A percentile compares a stretch with the other conserved stretches of the same genome.
Evolutionary conservation across 2,329 filamentous ascomycete genomes (phyloP).

Genomic region (Trichoderma afroharzianum): DNA sequence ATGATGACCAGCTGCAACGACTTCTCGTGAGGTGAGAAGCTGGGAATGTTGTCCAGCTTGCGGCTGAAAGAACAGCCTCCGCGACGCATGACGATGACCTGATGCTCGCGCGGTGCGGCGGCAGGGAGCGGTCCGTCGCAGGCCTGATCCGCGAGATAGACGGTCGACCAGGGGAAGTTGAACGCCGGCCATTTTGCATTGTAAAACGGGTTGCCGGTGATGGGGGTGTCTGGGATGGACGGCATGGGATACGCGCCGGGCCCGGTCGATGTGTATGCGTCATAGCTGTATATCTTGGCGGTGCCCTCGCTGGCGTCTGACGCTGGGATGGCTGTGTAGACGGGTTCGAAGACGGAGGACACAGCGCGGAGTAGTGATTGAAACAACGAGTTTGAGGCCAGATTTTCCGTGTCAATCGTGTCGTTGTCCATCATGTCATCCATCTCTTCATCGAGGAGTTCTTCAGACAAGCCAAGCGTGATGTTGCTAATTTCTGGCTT

Average conservation of each 20-base stretch:
- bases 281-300: slow-evolving; percentile 45
- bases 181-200: slow-evolving; percentile 34
- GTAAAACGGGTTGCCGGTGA: slow-evolving; percentile 41
- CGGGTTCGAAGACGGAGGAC: slow-evolving; percentile 41
- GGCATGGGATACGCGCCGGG: slow-evolving; percentile 67
- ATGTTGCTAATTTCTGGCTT: slow-evolving; percentile 19
- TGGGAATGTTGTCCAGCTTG: slow-evolving; percentile 83
- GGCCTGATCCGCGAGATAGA: slow-evolving; percentile 68
- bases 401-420: slow-evolving; percentile 10
- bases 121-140: slow-evolving; percentile 59
- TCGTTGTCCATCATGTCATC: background rate
- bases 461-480: slow-evolving; percentile 6
- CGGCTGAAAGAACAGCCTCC: slow-evolving; percentile 80
- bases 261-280: slow-evolving; percentile 52
- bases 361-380: slow-evolving; percentile 46
- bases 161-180: slow-evolving; percentile 62
- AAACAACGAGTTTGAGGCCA: slow-evolving; percentile 40
- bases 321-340: slow-evolving; percentile 30
- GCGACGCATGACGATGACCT: slow-evolving; percentile 77
- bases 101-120: slow-evolving; percentile 53
- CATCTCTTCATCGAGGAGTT: background rate
- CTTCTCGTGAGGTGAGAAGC: slow-evolving; percentile 57
- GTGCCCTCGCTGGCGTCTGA: slow-evolving; percentile 25
- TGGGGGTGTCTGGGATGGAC: slow-evolving; percentile 55
- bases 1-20: slow-evolving; percentile 79